Percentiles rank a stretch among this genome's conserved stretches.
These are phyloP conservation scores for Globisporangium alternatum DNA, from an alignment of 352 stramenopile species.

Conservation along the genomic window DNA sequence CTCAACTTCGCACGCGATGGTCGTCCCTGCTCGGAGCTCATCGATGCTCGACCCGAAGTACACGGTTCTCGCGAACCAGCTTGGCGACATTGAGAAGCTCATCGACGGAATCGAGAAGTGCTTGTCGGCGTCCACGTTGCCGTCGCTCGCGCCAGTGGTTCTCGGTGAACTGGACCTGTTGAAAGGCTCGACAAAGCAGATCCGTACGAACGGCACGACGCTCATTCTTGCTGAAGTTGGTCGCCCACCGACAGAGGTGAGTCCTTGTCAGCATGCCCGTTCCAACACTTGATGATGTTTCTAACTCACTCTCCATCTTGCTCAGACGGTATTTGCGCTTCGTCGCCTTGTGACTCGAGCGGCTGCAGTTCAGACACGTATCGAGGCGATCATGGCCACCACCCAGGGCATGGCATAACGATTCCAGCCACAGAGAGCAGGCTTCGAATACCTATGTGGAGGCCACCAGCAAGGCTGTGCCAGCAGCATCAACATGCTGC, in stretches of 20 bases:
- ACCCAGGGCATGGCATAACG: slow-evolving; percentile 22
- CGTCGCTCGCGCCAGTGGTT: slow-evolving; percentile 35
- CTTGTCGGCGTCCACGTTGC: slow-evolving; percentile 35
- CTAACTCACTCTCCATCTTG: neutral
- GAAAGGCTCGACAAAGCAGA: slow-evolving; percentile 51
- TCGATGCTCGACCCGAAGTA: slow-evolving; percentile 29
- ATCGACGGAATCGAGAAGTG: slow-evolving; percentile 52
- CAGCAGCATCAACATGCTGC: neutral
- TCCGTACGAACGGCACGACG: slow-evolving; percentile 61
- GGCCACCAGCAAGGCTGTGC: neutral
- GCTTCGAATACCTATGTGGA: too few relatives aligned
- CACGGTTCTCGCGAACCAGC: slow-evolving; percentile 34
- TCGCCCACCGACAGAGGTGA: slow-evolving; percentile 37
- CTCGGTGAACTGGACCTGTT: slow-evolving; percentile 59
- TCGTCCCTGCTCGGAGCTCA: slow-evolving; percentile 12
- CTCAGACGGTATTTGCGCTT: slow-evolving; percentile 37
- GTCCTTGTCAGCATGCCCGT: neutral
- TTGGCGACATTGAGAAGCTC: slow-evolving; percentile 59
- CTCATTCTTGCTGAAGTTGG: slow-evolving; percentile 56
- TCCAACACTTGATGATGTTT: neutral
- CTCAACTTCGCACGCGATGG: slow-evolving; percentile 18
- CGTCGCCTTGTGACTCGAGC: slow-evolving; percentile 53
- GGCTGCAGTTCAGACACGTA: slow-evolving; percentile 46
- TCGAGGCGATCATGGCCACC: slow-evolving; percentile 34
- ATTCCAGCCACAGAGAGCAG: slow-evolving; percentile 5